Conservation (phyloP, 352 stramenopile species). For the Discostella stelligera region DNA sequence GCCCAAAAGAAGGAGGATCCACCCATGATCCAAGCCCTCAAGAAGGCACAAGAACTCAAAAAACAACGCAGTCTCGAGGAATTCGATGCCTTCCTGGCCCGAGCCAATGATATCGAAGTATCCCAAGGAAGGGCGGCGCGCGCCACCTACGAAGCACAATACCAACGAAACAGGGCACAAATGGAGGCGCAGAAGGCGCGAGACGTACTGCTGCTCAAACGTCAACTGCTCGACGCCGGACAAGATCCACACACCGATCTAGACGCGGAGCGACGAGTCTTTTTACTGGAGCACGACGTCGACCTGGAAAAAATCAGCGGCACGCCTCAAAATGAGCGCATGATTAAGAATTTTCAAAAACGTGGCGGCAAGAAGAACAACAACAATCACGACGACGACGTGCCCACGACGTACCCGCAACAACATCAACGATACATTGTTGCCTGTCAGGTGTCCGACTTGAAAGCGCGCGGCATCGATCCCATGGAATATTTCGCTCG, state of each 20-base stretch:
- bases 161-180: constrained; percentile 42
- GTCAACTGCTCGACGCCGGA: constrained; percentile 62
- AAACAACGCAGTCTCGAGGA: constrained; percentile 51
- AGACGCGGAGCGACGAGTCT: constrained; percentile 64
- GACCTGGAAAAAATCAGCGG: constrained; percentile 65
- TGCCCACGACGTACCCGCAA: no score
- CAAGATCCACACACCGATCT: constrained; percentile 68
- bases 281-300: constrained; percentile 60
- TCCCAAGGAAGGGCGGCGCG: constrained; percentile 57
- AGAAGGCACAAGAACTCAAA: constrained; percentile 49
- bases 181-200: constrained; percentile 39
- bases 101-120: constrained; percentile 66
- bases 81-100: constrained; percentile 54
- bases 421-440: constrained; percentile 65
- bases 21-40: constrained; percentile 56
- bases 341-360: constrained; percentile 52
- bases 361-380: constrained; percentile 30
- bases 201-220: constrained; percentile 54
- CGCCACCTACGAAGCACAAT: constrained; percentile 61
- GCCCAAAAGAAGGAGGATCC: constrained; percentile 48
- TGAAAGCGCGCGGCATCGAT: constrained; percentile 67
- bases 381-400: constrained; percentile 4
- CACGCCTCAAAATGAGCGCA: constrained; percentile 57
- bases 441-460: constrained; percentile 66
- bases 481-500: constrained; percentile 66